Evolutionary conservation across 177 flowering plant species (phyloP), one percentile per base, ranked within the genome.

Genomic region (Vitis hybrid): DNA sequence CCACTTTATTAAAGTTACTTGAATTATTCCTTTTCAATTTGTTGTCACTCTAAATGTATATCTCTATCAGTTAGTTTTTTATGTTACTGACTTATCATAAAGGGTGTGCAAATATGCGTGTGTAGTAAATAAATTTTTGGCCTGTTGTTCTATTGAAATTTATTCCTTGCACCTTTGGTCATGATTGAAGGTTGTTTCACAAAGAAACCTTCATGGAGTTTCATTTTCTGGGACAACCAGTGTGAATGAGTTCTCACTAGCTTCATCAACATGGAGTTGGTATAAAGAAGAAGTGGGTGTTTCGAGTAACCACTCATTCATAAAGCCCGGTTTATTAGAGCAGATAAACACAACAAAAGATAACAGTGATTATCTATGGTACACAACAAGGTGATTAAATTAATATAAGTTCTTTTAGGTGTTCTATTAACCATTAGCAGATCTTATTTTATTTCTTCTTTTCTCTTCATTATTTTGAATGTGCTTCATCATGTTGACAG

Each of bases 341-440:
- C 88, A 83, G 71, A 81, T 85, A 69, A 83, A 81, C 70, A 79
- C 83, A 27, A 85, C 88, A 51, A 80, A 62, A 76, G 88, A 85
- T 73, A 67, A 70, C 18, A 85, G 84, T 66, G 88, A 85, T 62
- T 85, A 54, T 68, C 74, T 85, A 61, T 85, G 88, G 86, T 85
- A 85, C 67, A 70, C 81, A 15, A 71, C 73, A 51, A 83, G 80
- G 88, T 84, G 70, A 65, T 35, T 8, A 27, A 61, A 24, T 5
- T 61, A 10, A 61, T 24, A 24, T 32, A 54, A 41, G 46, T 41
- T 41, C 46, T 41, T 41, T 8, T 41, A 41, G 9, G 46, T 41
- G 46, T 41, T 41, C 9, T 41, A 41, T 41, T 41, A 9, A 41
- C 9, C 46, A 41, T 41, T 41, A 41, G 46, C 46, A 41, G 46